Conservation (phyloP, 306 rosid genomes). For the Luffa aegyptiaca region DNA sequence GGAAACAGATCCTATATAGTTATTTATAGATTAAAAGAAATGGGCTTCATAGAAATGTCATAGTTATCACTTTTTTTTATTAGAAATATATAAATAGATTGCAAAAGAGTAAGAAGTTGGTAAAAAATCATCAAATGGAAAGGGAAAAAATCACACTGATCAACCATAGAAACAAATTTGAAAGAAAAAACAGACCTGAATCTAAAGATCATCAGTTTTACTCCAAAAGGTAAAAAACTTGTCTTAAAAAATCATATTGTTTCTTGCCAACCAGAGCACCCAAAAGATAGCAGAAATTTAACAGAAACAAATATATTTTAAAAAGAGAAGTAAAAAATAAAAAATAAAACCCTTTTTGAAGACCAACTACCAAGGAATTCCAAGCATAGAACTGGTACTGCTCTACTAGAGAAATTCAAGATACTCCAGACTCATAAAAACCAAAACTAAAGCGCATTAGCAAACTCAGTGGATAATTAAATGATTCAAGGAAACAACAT, state of each 20-base stretch:
- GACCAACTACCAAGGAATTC: neutral
- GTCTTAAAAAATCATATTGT: neutral
- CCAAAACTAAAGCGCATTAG: neutral
- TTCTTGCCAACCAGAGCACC: neutral
- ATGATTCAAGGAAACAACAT: neutral
- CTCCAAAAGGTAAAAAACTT: neutral
- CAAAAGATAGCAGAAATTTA: neutral
- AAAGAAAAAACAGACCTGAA: neutral
- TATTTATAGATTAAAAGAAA: neutral
- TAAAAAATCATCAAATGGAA: neutral
- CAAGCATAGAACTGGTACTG: neutral
- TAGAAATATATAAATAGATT: neutral
- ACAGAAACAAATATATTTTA: neutral
- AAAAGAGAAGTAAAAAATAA: neutral
- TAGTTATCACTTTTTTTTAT: neutral
- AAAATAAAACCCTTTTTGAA: neutral
- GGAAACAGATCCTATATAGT: neutral
- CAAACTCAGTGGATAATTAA: neutral
- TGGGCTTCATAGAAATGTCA: neutral
- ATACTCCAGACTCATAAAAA: neutral
- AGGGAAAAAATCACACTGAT: neutral
- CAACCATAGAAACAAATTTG: neutral
- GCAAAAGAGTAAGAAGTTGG: neutral
- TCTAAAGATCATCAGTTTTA: neutral
- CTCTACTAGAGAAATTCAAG: neutral